Evolutionary conservation across 1,139 yeast species (phyloP).

Genomic region (Magnusiomyces suaveolens): DNA sequence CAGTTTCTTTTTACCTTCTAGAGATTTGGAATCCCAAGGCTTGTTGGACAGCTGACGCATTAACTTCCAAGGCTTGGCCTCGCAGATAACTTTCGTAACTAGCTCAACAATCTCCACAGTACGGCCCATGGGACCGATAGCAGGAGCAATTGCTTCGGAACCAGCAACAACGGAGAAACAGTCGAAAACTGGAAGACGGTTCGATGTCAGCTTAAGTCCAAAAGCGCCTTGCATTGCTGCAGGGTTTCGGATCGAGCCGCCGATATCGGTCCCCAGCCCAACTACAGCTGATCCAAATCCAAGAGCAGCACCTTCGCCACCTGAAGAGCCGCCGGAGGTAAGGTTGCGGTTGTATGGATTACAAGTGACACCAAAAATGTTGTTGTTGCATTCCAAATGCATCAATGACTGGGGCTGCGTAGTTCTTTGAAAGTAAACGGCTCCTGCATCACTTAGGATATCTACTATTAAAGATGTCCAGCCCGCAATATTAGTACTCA

Average conservation of each 20-base stretch:
- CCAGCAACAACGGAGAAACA: slow-evolving; percentile 44
- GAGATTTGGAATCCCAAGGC: slow-evolving; percentile 42
- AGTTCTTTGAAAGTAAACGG: slow-evolving; percentile 50
- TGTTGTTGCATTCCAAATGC: slow-evolving; percentile 41
- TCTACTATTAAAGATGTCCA: slow-evolving; percentile 44
- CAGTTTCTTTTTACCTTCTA: slow-evolving; percentile 28
- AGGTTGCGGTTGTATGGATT: slow-evolving; percentile 46
- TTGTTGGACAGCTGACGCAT: slow-evolving; percentile 43
- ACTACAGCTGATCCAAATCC: slow-evolving; percentile 55
- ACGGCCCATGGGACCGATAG: slow-evolving; percentile 41
- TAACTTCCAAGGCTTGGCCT: slow-evolving; percentile 45
- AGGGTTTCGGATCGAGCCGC: slow-evolving; percentile 70
- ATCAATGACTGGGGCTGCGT: slow-evolving; percentile 49
- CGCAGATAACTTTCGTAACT: slow-evolving; percentile 44
- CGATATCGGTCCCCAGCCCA: slow-evolving; percentile 72
- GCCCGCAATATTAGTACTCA: slow-evolving; percentile 31
- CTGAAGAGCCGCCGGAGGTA: slow-evolving; percentile 62
- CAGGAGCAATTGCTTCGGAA: slow-evolving; percentile 38
- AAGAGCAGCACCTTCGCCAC: slow-evolving; percentile 57
- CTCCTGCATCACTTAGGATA: slow-evolving; percentile 52
- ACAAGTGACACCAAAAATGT: slow-evolving; percentile 28
- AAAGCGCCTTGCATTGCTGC: slow-evolving; percentile 58
- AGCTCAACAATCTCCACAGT: slow-evolving; percentile 49
- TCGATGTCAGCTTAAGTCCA: slow-evolving; percentile 62
- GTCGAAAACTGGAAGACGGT: slow-evolving; percentile 33